A percentile compares a stretch with the other conserved stretches of the same genome.
Evolutionary conservation across 2,329 filamentous ascomycete species (phyloP).

Genomic region (Scedosporium aurantiacum): DNA sequence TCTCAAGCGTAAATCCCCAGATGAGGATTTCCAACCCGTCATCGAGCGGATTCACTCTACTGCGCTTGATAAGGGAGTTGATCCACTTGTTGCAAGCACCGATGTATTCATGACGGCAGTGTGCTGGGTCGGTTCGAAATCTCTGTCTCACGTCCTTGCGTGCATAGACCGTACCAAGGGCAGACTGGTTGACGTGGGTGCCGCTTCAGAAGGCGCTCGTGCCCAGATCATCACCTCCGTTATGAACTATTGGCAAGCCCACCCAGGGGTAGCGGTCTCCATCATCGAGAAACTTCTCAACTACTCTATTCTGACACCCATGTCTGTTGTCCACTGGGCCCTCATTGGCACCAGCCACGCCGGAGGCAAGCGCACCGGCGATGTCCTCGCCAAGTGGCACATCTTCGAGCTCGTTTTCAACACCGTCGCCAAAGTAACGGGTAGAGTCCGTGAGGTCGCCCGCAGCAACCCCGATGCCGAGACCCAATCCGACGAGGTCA

Average conservation of each 20-base stretch:
- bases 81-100: conserved; percentile 75
- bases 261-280: conserved; percentile 82
- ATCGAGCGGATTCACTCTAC: conserved; percentile 74
- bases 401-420: conserved; percentile 84
- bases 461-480: conserved; percentile 41
- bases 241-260: conserved; percentile 84
- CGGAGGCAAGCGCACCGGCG: conserved; percentile 43
- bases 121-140: conserved; percentile 89
- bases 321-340: conserved; percentile 82
- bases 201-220: conserved; percentile 62
- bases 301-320: conserved; percentile 84
- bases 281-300: conserved; percentile 96
- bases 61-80: conserved; percentile 58
- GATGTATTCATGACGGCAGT: conserved; percentile 92
- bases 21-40: conserved; percentile 75
- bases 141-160: conserved; percentile 86
- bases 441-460: conserved; percentile 72
- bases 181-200: conserved; percentile 67
- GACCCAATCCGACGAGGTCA: conserved; percentile 49
- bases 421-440: conserved; percentile 83
- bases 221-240: conserved; percentile 85
- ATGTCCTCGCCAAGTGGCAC: conserved; percentile 60
- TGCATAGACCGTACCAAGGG: conserved; percentile 94
- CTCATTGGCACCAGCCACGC: conserved; percentile 48
- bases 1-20: conserved; percentile 71